Percentiles rank a stretch among this genome's conserved stretches.
These are phyloP conservation scores for Tubosaeta sp. DNA, from an alignment of 768 basidiomycete genomes.

Conservation along the genomic window DNA sequence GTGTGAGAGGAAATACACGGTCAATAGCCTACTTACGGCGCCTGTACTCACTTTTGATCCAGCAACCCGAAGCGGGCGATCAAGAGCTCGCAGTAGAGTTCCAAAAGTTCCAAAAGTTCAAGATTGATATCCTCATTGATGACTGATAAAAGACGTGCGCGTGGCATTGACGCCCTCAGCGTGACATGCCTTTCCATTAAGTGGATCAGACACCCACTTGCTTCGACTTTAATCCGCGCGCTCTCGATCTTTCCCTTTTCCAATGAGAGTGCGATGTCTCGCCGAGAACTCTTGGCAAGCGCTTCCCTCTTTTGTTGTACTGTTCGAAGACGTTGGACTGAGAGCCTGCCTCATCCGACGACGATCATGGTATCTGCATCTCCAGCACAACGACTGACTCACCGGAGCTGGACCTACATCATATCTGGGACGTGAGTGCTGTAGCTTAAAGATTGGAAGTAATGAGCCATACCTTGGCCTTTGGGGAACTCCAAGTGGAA, in stretches of 20 bases:
- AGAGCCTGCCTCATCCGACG: conserved; percentile 48
- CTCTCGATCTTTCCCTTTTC: conserved; percentile 82
- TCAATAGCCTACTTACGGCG: conserved; percentile 1
- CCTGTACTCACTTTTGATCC: conserved; percentile 69
- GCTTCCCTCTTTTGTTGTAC: conserved; percentile 92
- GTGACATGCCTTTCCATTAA: background rate
- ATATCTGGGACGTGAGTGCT: background rate
- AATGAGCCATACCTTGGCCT: conserved; percentile 46
- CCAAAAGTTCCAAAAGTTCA: conserved; percentile 87
- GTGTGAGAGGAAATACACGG: conserved; percentile 5
- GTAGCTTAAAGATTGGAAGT: background rate
- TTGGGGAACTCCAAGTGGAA: conserved; percentile 54
- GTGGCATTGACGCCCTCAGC: conserved; percentile 17
- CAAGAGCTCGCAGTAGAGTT: conserved; percentile 92
- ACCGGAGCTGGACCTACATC: conserved; percentile 50
- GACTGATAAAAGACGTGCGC: conserved; percentile 38
- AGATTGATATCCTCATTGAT: conserved; percentile 83
- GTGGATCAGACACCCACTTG: conserved; percentile 44
- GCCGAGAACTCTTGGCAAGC: conserved; percentile 64
- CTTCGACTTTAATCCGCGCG: conserved; percentile 81
- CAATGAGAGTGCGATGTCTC: conserved; percentile 77
- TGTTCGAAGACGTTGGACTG: conserved; percentile 80
- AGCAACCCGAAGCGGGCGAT: conserved; percentile 88
- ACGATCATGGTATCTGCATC: background rate
- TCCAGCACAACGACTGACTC: conserved; percentile 8